These are phyloP conservation scores for Capillidium heterosporum DNA, from an alignment of 371 early-diverging fungal species.

Conservation along the genomic window DNA sequence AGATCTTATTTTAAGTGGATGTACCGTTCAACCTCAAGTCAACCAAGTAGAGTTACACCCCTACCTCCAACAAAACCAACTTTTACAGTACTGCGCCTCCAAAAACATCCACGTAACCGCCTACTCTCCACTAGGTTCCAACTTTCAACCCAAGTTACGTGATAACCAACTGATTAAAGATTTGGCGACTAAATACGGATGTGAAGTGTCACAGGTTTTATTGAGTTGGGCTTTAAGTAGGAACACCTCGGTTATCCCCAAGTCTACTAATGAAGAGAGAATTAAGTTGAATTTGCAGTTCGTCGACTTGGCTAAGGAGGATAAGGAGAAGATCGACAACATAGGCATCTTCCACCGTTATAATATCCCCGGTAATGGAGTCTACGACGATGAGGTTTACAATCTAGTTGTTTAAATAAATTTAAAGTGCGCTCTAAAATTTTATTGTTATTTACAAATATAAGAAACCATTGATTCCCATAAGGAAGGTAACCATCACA, in stretches of 20 bases:
- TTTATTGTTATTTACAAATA: no score
- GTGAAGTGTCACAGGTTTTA: constrained; percentile 21
- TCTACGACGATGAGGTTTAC: no score
- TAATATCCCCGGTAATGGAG: no score
- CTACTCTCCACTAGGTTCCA: constrained; percentile 84
- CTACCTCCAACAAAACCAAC: constrained; percentile 20
- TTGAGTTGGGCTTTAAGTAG: constrained; percentile 35
- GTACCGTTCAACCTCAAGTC: constrained; percentile 27
- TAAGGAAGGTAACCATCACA: no score
- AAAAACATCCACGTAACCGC: constrained; percentile 53
- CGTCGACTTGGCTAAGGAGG: constrained; percentile 17
- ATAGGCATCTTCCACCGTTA: no score
- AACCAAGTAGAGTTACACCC: constrained; percentile 66
- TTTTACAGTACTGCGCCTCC: constrained; percentile 27
- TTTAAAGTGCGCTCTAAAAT: no score
- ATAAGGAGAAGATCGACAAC: background rate
- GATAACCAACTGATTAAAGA: background rate
- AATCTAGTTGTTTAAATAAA: no score
- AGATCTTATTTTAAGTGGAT: constrained; percentile 21
- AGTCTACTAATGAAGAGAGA: constrained; percentile 25
- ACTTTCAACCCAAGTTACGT: constrained; percentile 9
- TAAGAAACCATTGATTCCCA: no score
- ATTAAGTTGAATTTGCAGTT: constrained; percentile 23
- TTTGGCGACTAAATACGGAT: background rate
- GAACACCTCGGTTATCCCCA: constrained; percentile 40